Conservation (phyloP, 768 basidiomycete genomes). For the Suillus subalutaceus region DNA sequence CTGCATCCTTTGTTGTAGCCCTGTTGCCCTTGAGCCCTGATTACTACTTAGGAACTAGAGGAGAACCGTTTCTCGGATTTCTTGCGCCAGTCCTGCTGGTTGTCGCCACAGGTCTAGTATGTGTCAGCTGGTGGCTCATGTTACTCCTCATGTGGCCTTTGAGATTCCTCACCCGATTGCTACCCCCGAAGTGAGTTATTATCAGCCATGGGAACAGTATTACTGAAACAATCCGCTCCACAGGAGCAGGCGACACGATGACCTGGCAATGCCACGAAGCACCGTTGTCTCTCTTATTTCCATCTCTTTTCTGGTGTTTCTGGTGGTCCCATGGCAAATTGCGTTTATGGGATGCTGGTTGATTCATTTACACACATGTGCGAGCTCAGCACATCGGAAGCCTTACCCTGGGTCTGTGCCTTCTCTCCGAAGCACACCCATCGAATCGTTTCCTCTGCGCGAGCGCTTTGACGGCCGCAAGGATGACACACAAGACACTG, state of each 20-base stretch:
- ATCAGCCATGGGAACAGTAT: background rate
- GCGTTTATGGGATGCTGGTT: slow-evolving; percentile 84
- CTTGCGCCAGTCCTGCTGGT: slow-evolving; percentile 51
- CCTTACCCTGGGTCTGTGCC: slow-evolving; percentile 26
- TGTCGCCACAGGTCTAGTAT: slow-evolving; percentile 66
- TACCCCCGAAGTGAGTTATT: slow-evolving; percentile 20
- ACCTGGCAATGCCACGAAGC: slow-evolving; percentile 43
- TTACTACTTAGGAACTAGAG: slow-evolving; percentile 64
- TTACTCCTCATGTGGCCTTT: slow-evolving; percentile 49
- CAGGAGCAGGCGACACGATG: slow-evolving; percentile 31
- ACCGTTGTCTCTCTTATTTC: slow-evolving; percentile 60
- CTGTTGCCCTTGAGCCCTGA: slow-evolving; percentile 57
- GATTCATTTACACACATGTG: slow-evolving; percentile 74
- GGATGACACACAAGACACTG: background rate
- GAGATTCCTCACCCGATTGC: slow-evolving; percentile 20
- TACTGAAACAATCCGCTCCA: background rate
- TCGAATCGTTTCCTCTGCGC: slow-evolving; percentile 26
- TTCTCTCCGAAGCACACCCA: slow-evolving; percentile 29
- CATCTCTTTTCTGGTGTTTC: slow-evolving; percentile 65
- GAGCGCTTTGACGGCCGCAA: background rate
- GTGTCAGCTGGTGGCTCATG: slow-evolving; percentile 59
- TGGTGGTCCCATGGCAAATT: slow-evolving; percentile 91
- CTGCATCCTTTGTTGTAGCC: slow-evolving; percentile 46
- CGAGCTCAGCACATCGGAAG: slow-evolving; percentile 27
- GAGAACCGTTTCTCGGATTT: slow-evolving; percentile 44